These are phyloP conservation scores for Pseudogymnoascus sp. DNA, from an alignment of 2,329 filamentous ascomycete genomes.

Conservation along the genomic window DNA sequence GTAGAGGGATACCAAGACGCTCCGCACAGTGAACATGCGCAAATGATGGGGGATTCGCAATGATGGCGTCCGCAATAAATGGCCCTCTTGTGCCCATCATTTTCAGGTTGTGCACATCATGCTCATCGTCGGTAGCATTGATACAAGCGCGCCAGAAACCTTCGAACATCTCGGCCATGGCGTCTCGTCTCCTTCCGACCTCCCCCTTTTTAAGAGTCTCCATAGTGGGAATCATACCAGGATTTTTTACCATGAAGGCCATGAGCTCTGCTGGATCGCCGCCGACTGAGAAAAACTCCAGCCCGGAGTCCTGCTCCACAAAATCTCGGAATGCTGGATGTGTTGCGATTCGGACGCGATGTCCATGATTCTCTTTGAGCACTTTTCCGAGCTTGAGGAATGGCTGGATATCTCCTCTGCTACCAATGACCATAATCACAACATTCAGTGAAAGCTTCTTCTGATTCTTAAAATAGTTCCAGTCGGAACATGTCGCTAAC, in stretches of 20 bases:
- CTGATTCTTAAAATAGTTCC: slow-evolving; percentile 16
- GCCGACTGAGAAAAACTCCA: slow-evolving; percentile 75
- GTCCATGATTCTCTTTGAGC: slow-evolving; percentile 60
- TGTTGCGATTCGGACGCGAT: slow-evolving; percentile 69
- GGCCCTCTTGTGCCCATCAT: slow-evolving; percentile 54
- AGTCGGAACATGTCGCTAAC: slow-evolving; percentile 12
- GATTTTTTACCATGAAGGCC: slow-evolving; percentile 80
- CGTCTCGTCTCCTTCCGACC: slow-evolving; percentile 54
- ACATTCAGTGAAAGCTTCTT: slow-evolving; percentile 54
- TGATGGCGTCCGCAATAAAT: slow-evolving; percentile 70
- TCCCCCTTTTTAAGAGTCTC: slow-evolving; percentile 66
- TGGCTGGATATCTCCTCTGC: slow-evolving; percentile 70
- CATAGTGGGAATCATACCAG: slow-evolving; percentile 64
- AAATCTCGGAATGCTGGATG: slow-evolving; percentile 71
- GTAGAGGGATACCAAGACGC: slow-evolving; percentile 57
- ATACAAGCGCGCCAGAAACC: slow-evolving; percentile 75
- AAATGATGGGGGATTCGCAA: slow-evolving; percentile 73
- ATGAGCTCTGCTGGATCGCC: slow-evolving; percentile 74
- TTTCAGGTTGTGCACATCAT: slow-evolving; percentile 49
- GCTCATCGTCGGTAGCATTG: slow-evolving; percentile 61
- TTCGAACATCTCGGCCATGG: slow-evolving; percentile 75
- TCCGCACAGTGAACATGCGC: slow-evolving; percentile 74
- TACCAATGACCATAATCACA: slow-evolving; percentile 77
- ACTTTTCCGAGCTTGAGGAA: slow-evolving; percentile 68
- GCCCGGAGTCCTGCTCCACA: slow-evolving; percentile 56